A percentile compares a stretch with the other conserved stretches of the same genome.
These are phyloP conservation scores for Globisporangium lucens DNA, from an alignment of 352 stramenopile genomes.

Conservation along the genomic window DNA sequence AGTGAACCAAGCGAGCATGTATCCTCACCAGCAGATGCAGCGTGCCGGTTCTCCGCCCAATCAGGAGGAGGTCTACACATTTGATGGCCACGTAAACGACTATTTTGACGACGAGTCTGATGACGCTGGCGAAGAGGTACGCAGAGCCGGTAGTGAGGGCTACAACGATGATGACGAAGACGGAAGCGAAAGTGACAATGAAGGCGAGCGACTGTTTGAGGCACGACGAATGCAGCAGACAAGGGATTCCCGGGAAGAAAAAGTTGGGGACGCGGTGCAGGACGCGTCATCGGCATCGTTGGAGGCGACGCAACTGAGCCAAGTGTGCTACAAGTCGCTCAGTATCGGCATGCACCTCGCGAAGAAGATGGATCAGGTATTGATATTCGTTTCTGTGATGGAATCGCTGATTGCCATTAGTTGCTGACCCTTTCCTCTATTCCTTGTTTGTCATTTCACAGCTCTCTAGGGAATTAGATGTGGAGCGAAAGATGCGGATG, in stretches of 20 bases:
- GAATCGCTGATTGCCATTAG: background rate
- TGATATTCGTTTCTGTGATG: background rate
- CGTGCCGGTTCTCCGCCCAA: background rate
- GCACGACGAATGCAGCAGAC: background rate
- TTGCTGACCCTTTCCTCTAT: background rate
- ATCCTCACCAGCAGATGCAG: constrained; percentile 11
- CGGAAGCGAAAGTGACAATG: background rate
- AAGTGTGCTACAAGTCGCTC: constrained; percentile 43
- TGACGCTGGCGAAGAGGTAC: background rate
- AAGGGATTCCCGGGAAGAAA: background rate
- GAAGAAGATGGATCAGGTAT: constrained; percentile 32
- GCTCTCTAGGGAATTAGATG: constrained; percentile 28
- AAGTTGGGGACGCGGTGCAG: constrained; percentile 2
- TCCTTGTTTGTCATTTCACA: constrained; percentile 3
- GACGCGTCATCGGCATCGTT: background rate
- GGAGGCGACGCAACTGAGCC: constrained; percentile 16
- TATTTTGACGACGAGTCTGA: background rate
- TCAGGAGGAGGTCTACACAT: background rate
- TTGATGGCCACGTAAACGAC: background rate
- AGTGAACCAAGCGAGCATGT: background rate
- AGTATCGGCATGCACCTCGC: constrained; percentile 29
- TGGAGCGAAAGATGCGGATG: constrained; percentile 25
- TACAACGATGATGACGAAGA: constrained; percentile 2
- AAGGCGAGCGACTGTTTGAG: background rate
- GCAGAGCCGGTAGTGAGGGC: constrained; percentile 6